Conservation (phyloP, 768 basidiomycete species). For the Vararia minispora region DNA sequence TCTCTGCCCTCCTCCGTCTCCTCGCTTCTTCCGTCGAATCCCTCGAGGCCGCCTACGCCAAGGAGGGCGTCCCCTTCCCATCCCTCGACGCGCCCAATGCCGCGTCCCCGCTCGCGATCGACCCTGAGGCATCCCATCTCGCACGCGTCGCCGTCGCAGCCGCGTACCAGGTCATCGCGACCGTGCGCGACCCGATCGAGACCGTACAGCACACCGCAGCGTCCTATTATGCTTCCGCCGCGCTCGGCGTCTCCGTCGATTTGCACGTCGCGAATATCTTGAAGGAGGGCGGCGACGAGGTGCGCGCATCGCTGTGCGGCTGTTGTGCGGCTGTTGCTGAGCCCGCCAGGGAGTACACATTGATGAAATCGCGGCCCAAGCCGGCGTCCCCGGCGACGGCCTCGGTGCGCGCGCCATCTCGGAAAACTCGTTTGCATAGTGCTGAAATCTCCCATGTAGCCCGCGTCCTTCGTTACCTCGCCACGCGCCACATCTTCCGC, state of each 20-base stretch:
- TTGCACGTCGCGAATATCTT: not conserved
- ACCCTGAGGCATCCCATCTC: not conserved
- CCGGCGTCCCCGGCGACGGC: not conserved
- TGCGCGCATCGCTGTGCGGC: not conserved
- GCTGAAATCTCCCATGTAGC: too few species aligned
- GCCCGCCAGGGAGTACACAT: constrained; percentile 1
- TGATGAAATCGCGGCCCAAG: not conserved
- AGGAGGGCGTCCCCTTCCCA: not conserved
- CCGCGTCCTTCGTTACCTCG: constrained; percentile 16
- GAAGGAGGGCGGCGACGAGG: not conserved
- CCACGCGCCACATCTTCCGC: constrained; percentile 16
- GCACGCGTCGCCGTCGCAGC: not conserved
- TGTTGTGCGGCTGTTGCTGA: too few species aligned
- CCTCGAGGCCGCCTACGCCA: not conserved
- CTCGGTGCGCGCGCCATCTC: not conserved
- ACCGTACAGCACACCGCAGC: constrained; percentile 1
- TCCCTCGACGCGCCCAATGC: constrained; percentile 1
- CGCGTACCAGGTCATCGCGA: not conserved
- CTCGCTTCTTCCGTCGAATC: constrained; percentile 1
- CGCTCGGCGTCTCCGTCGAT: not conserved
- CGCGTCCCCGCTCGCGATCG: not conserved
- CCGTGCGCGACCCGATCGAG: not conserved
- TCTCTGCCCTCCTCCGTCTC: not conserved
- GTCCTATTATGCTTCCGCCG: not conserved
- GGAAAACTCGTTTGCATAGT: not conserved